These are phyloP conservation scores for Kazachstania kunashirensis DNA, from an alignment of 805 yeast genomes.

Conservation along the genomic window DNA sequence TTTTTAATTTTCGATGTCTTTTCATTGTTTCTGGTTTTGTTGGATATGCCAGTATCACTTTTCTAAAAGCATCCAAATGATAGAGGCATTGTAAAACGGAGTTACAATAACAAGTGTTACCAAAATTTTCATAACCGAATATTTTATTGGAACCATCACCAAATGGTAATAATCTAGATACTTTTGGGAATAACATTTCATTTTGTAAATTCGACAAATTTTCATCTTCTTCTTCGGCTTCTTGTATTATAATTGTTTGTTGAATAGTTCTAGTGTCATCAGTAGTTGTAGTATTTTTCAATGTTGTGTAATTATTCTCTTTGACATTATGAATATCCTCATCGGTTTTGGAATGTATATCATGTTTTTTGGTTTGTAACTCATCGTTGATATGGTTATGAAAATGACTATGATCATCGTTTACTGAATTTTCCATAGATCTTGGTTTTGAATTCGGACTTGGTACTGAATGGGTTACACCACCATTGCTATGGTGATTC, in stretches of 20 bases:
- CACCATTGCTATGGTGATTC: no score
- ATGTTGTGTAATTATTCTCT: no score
- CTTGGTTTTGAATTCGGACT: slow-evolving; percentile 1
- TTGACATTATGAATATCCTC: no score
- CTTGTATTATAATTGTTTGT: no score
- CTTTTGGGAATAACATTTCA: slow-evolving; percentile 1
- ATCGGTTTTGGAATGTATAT: no score
- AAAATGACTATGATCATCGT: not conserved
- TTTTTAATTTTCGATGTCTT: slow-evolving; percentile 33
- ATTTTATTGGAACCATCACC: slow-evolving; percentile 55
- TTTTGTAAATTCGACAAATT: no score
- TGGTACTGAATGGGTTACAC: no score
- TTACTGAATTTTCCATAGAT: not conserved
- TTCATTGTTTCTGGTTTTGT: slow-evolving; percentile 21
- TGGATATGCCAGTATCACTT: slow-evolving; percentile 43
- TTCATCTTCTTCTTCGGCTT: no score
- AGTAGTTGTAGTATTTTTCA: no score
- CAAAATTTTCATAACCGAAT: slow-evolving; percentile 77
- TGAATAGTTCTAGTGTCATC: no score
- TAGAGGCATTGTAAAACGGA: slow-evolving; percentile 83
- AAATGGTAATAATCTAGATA: slow-evolving; percentile 6
- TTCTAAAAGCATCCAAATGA: slow-evolving; percentile 61
- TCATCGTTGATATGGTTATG: no score
- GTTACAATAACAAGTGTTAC: slow-evolving; percentile 90
- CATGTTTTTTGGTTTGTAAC: no score